Evolutionary conservation across 306 rosid species (phyloP), one percentile per base, ranked within the genome.

Genomic region (Prunus davidiana): DNA sequence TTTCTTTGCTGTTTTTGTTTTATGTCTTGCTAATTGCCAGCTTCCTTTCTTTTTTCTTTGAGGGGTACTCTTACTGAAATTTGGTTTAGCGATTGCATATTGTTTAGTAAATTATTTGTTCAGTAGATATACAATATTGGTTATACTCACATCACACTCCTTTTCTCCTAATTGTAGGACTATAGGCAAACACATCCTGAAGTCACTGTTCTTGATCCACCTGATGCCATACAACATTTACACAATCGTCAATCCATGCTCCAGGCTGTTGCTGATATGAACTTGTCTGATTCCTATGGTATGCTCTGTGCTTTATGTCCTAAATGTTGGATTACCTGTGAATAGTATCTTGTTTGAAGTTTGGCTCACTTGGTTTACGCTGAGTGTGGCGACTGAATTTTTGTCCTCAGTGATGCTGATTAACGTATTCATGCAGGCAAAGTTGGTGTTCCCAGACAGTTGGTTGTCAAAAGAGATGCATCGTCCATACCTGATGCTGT

Each of bases 171-270:
- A 82, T 71, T 80, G 75, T 78, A 93, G 98, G 98, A 93, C 64
- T 93, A 93, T 56, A 79, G 98, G 82, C 87, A 51, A 72, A 82
- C 91, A 65, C 93, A 93, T 74, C 98, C 97, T 41, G 98, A 93
- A 72, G 98, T 93, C 47, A 91, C 96, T 20, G 93, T 93, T 76
- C 89, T 93, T 78, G 98, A 93, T 87, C 98, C 98, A 81, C 98
- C 98, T 19, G 98, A 93, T 86, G 93, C 96, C 78, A 93, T 93
- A 80, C 96, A 88, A 66, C 93, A 83, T 80, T 72, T 91, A 76
- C 97, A 84, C 72, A 91, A 77, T 74, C 93, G 98, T 66, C 98
- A 93, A 51, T 89, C 84, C 82, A 93, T 93, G 98, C 98, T 91
- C 61, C 97, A 93, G 83, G 98, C 98, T 57, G 98, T 93, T 76